phyloP scores from a whole-genome alignment of 345 rosid species.

The Eucalyptus leucophloia region DNA sequence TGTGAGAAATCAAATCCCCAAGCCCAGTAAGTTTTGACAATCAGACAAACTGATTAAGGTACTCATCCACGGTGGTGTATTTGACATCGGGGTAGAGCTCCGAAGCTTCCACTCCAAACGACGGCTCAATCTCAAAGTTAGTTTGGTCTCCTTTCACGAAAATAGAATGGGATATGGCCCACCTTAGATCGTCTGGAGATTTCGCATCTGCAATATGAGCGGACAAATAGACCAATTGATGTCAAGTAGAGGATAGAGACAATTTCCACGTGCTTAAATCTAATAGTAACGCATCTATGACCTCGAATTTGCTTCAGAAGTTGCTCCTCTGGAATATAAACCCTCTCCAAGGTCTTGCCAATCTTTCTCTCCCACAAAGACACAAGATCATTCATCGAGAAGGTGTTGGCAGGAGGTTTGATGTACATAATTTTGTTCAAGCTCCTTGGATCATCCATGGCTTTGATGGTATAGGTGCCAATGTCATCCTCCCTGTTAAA shows the following conservation, averaged over 20 bases:
- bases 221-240: neutral
- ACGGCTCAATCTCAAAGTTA: neutral
- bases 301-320: neutral
- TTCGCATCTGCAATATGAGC: neutral
- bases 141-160: neutral
- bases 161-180: neutral
- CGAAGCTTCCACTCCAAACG: neutral
- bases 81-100: conserved; percentile 1
- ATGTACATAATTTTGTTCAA: neutral
- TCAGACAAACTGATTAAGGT: neutral
- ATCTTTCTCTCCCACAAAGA: conserved; percentile 2
- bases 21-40: neutral
- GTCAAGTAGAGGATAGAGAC: neutral
- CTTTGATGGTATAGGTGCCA: neutral
- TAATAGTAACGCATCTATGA: neutral
- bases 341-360: neutral
- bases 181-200: neutral
- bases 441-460: conserved; percentile 2
- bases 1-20: neutral
- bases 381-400: neutral
- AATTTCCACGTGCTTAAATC: neutral
- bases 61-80: neutral
- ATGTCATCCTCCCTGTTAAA: neutral
- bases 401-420: neutral
- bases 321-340: neutral